A percentile compares a stretch with the other conserved stretches of the same genome.
Conservation (phyloP, 345 rosid species). For the Passiflora organensis region DNA sequence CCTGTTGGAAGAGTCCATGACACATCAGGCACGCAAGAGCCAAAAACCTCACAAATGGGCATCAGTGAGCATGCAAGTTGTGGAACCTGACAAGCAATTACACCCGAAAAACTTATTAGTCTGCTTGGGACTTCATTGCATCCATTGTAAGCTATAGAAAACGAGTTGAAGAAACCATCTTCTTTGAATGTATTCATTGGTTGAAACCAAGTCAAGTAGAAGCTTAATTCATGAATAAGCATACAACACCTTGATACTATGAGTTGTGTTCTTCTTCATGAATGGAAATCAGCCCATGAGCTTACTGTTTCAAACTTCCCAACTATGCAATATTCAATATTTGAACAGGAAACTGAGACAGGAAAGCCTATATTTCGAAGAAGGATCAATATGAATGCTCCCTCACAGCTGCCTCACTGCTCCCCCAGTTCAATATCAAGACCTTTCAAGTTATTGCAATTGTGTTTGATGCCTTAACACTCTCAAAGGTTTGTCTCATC, state of each 20-base stretch:
- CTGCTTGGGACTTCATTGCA: too few species aligned
- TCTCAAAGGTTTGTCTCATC: neutral
- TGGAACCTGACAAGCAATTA: constrained; percentile 54
- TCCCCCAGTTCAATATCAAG: too few species aligned
- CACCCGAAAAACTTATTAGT: neutral
- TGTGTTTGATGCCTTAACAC: neutral
- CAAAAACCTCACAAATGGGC: constrained; percentile 95
- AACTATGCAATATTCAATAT: too few species aligned
- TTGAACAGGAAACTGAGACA: too few species aligned
- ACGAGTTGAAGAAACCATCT: too few species aligned
- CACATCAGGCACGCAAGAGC: constrained; percentile 55
- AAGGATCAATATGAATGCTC: neutral
- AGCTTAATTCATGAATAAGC: neutral
- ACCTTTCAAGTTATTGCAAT: too few species aligned
- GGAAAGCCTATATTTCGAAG: too few species aligned
- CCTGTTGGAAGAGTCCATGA: constrained; percentile 74
- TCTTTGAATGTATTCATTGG: neutral
- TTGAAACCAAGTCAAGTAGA: neutral
- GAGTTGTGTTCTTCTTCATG: neutral
- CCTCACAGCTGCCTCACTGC: too few species aligned
- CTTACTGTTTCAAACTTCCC: neutral
- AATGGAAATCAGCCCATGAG: neutral
- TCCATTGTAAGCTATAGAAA: too few species aligned
- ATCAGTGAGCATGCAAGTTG: constrained; percentile 81
- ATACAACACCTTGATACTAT: neutral